These are phyloP conservation scores for Hypomontagnella monticulosa DNA, from an alignment of 495 filamentous ascomycete species.

Conservation along the genomic window DNA sequence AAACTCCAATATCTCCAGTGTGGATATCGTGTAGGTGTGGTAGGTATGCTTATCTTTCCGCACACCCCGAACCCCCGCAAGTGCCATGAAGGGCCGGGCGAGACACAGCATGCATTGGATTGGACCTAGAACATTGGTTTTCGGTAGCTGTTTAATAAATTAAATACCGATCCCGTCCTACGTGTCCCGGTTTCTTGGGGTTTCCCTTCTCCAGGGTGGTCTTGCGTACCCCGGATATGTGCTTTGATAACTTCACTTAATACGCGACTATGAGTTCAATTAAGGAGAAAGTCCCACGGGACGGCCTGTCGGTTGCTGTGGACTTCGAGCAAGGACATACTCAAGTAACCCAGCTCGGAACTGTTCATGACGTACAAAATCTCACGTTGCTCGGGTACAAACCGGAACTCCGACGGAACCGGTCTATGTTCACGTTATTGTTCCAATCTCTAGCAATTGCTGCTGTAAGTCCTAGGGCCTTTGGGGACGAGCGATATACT, in stretches of 20 bases:
- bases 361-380: conserved; percentile 57
- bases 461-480: conserved; percentile 47
- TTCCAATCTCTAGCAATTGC: conserved; percentile 55
- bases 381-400: conserved; percentile 69
- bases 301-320: neutral
- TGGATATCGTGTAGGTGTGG: neutral
- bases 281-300: conserved; percentile 23
- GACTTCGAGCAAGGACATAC: conserved; percentile 34
- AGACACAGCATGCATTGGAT: conserved; percentile 10
- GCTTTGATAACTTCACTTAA: neutral
- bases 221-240: neutral
- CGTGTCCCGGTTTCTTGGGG: neutral
- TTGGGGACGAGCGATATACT: neutral
- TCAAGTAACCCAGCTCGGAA: conserved; percentile 47
- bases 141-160: conserved; percentile 4
- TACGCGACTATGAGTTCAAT: conserved; percentile 26
- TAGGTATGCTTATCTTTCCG: conserved; percentile 34
- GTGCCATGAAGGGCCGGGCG: conserved; percentile 7
- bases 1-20: conserved; percentile 10
- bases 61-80: conserved; percentile 35
- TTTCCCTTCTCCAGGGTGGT: neutral
- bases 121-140: neutral
- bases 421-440: conserved; percentile 54
- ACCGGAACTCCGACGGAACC: conserved; percentile 66
- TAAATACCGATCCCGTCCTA: neutral